Base-by-base conservation (phyloP, 441 rosid species). In the Adansonia gregorii region DNA sequence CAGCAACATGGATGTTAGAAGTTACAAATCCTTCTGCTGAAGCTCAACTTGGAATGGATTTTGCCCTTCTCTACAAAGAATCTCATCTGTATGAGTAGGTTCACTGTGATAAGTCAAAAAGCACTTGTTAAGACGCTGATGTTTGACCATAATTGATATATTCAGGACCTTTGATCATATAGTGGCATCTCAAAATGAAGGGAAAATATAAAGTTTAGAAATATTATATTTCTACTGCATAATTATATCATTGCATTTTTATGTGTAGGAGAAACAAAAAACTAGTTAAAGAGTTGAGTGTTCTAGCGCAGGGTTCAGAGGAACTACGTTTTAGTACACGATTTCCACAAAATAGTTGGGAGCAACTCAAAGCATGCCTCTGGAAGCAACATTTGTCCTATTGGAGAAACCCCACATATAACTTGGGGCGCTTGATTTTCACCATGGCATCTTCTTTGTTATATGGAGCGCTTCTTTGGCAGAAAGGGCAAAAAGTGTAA, bases 371-470 rank as follows among this genome's bases (percentile, higher is more conserved):
- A 84, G 89, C 88, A 78, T 92, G 88, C 87, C 86, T 89, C 31
- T 90, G 92, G 95, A 93, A 86, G 84, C 91, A 83, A 77, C 81
- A 92, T 72, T 77, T 84, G 82, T 90, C 95, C 48, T 87, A 86
- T 52, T 89, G 89, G 91, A 83, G 91, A 84, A 84, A 76, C 75
- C 87, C 94, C 24, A 68, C 79, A 17, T 86, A 87, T 73, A 88
- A 85, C 78, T 75, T 82, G 20, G 93, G 72, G 14, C 69, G 69
- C 69, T 74, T 90, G 46, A 39, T 78, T 46, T 82, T 72, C 12
- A 58, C 73, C 81, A 73, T 60, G 11, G 68, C 45, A 5, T 78
- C 78, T 8, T 87, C 91, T 63, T 58, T 90, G 81, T 67, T 88
- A 1, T 81, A 77, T 76, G 87, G 85, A 74, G 49, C 48, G 39